Percentiles rank a stretch among this genome's conserved stretches.
Evolutionary conservation across 768 basidiomycete species (phyloP).

Genomic region (Termitomyces sp.): DNA sequence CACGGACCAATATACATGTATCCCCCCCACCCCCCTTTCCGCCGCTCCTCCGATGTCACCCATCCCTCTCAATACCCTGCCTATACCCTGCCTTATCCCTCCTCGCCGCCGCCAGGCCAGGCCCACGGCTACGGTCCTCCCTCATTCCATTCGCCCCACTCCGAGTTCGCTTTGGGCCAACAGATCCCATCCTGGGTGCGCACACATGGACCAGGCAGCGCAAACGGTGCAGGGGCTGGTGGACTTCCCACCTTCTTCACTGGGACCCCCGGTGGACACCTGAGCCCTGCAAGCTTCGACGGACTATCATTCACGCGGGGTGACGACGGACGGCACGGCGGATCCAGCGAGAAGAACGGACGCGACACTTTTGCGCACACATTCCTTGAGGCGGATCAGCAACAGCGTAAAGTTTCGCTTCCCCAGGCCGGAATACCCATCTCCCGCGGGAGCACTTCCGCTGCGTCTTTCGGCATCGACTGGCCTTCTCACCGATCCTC

Average conservation of each 20-base stretch:
- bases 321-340: constrained; percentile 9
- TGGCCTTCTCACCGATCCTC: constrained; percentile 10
- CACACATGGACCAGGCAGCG: not conserved
- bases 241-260: constrained; percentile 3
- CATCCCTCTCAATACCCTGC: not conserved
- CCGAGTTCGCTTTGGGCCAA: not conserved
- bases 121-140: not conserved
- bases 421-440: not conserved
- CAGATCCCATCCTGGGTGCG: constrained; percentile 5
- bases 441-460: constrained; percentile 1
- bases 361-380: constrained; percentile 21
- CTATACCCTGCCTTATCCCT: constrained; percentile 3
- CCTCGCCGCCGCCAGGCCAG: constrained; percentile 1
- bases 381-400: constrained; percentile 26
- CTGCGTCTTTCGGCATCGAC: constrained; percentile 14
- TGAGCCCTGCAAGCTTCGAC: not conserved
- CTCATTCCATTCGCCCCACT: not conserved
- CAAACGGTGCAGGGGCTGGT: not conserved
- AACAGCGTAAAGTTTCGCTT: constrained; percentile 8
- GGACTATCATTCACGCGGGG: not conserved
- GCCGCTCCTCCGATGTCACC: not conserved
- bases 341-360: not conserved
- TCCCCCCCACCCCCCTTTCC: not conserved
- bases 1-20: constrained; percentile 9
- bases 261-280: not conserved